phyloP scores from a whole-genome alignment of 192 early-diverging fungal genomes.

The Entomortierella parvispora region DNA sequence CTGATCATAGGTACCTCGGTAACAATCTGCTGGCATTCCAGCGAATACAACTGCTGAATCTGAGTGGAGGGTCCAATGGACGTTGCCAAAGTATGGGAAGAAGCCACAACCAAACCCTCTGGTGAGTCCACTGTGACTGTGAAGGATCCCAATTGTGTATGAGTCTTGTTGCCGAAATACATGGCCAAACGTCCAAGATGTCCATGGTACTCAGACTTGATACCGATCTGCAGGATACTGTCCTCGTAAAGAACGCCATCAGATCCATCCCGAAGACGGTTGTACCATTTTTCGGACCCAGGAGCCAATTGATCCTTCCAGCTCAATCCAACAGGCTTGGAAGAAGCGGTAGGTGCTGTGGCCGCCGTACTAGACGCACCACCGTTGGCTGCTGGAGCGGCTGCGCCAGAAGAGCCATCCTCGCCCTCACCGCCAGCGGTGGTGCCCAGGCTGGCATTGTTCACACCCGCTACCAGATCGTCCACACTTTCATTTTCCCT shows the following conservation, averaged over 20 bases:
- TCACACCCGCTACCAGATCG: slow-evolving; percentile 22
- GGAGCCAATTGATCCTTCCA: slow-evolving; percentile 58
- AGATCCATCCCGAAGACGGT: slow-evolving; percentile 69
- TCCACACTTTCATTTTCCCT: slow-evolving; percentile 47
- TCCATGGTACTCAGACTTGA: slow-evolving; percentile 94
- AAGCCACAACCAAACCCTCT: slow-evolving; percentile 59
- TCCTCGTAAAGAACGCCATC: slow-evolving; percentile 97
- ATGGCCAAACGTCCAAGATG: slow-evolving; percentile 90
- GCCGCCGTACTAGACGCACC: neutral
- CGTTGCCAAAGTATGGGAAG: slow-evolving; percentile 66
- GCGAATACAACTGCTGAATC: slow-evolving; percentile 84
- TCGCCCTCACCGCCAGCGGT: slow-evolving; percentile 30
- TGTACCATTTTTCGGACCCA: slow-evolving; percentile 64
- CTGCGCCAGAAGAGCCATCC: slow-evolving; percentile 46
- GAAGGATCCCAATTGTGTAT: slow-evolving; percentile 71
- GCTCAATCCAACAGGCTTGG: slow-evolving; percentile 34
- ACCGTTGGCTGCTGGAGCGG: neutral
- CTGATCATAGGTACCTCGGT: slow-evolving; percentile 69
- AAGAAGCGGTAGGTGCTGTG: slow-evolving; percentile 22
- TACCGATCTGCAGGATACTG: slow-evolving; percentile 84
- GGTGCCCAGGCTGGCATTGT: slow-evolving; percentile 22
- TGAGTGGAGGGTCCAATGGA: slow-evolving; percentile 75
- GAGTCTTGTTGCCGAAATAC: slow-evolving; percentile 91
- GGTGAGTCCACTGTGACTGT: slow-evolving; percentile 63
- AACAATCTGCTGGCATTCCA: slow-evolving; percentile 76